Evolutionary conservation across 495 filamentous ascomycete species (phyloP), one percentile per base, ranked within the genome.

Genomic region (Daldinia grandis): DNA sequence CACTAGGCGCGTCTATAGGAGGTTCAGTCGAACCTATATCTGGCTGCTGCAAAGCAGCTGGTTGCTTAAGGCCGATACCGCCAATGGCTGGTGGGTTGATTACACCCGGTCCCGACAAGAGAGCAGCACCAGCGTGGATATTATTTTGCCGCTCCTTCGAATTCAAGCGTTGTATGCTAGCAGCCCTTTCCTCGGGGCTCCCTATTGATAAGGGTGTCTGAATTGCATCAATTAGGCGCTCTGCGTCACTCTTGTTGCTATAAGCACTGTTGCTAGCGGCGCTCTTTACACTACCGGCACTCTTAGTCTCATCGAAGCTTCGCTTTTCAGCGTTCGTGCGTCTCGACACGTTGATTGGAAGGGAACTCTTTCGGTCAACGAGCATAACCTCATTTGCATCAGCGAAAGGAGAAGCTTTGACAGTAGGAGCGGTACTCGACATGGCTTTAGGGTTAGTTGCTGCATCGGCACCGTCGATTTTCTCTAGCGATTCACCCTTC

Each of bases 141-240:
- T 67, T 75, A 4, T 71, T 61, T 5, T 72, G 71, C 4, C 69
- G 66, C 47, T 73, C 61, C 51, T 53, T 62, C n/a, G 70, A 68
- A 30, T 71, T 68, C 25, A 74, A 64, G 31, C 67, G 71, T 9
- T 69, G 42, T 44, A 66, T 25, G 44, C 30, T 47, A 0, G 49
- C 35, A 15, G 37, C 33, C 21, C 64, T 60, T 28, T 81, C 78
- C 4, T 84, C 81, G 24, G 75, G 74, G n/a, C 80, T 79, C 24
- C 78, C 79, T 8, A 84, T 64, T 12, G 84, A 51, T 2, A 87
- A 70, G 3, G 91, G 84, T 53, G 88, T 88, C 66, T 90, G 87
- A 17, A 94, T 92, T 2, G 90, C 91, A 62, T 90, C 90, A 53
- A 93, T 93, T 3, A 94, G 81, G 25, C 91, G 78, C 69, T 94